Evolutionary conservation across 2,329 filamentous ascomycete genomes (phyloP), one percentile per base, ranked within the genome.

Genomic region (Zymoseptoria ardabiliae): DNA sequence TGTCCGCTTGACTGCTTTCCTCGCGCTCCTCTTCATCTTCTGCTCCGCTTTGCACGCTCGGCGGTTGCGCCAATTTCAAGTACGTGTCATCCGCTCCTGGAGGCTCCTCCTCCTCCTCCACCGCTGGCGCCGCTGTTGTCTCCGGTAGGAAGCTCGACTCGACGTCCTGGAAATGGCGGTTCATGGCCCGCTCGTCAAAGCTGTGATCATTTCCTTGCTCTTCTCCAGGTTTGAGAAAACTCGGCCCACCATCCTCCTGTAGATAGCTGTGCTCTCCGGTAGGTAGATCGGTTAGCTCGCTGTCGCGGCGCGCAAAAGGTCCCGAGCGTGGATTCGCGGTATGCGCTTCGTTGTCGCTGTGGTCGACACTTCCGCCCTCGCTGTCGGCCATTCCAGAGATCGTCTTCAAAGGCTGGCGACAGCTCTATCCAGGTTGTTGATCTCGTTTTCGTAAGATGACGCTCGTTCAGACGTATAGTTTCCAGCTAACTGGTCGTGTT

Each of bases 91-190:
- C 77, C 10, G 66, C 72, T 49, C 77, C 77, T 8, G 65, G 50
- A 9, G 25, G 25, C 9, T 28, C 13, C 28, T 62, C 56, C 11
- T 64, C 63, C 2, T 61, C 66, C 45, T 70, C 68, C 5, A 66
- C 25, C 5, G 35, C 9, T 61, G 58, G 53, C 45, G 55, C 65
- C 6, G 71, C 64, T 2, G 80, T 80, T 1, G 77, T 74, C 52
- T 85, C 82, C 0, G 83, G 83, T 51, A 86, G 62, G 65, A 86
- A 86, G 67, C 83, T 86, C 3, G 84, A 86, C 69, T 86, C 84
- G 58, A 85, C 78, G 64, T 86, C 83, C 76, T 83, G 79, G 63
- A 86, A 70, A 63, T 81, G 81, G 59, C 79, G 76, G 64, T 79
- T 79, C 81, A 86, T 85, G 66, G 84, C 82, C 56, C 75, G 75